Conservation (phyloP, 2,329 filamentous ascomycete species). For the Pestalotiopsis sp. region DNA sequence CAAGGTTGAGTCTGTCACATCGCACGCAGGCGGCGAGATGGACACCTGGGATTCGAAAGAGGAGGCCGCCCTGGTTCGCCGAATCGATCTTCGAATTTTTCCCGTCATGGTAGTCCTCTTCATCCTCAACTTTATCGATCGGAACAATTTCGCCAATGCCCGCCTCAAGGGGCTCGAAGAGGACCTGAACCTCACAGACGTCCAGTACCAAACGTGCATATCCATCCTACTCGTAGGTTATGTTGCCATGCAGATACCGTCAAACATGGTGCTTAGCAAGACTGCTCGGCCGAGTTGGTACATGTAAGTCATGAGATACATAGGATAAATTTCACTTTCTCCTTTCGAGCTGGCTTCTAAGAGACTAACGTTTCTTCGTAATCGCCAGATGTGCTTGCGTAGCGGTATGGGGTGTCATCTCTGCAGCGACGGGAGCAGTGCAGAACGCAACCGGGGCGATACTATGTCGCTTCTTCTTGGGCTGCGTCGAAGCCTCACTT, state of each 20-base stretch:
- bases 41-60: constrained; percentile 4
- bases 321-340: not conserved
- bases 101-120: constrained; percentile 35
- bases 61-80: not conserved
- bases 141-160: constrained; percentile 50
- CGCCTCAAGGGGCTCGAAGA: constrained; percentile 40
- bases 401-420: constrained; percentile 45
- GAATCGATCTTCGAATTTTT: constrained; percentile 4
- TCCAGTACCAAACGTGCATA: constrained; percentile 31
- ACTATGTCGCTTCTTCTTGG: constrained; percentile 32
- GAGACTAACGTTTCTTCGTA: not conserved
- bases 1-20: not conserved
- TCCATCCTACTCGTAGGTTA: constrained; percentile 33
- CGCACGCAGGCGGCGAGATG: not conserved
- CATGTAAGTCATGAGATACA: not conserved
- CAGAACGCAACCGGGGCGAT: constrained; percentile 42
- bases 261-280: constrained; percentile 43
- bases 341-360: not conserved
- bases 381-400: not conserved
- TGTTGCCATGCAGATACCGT: constrained; percentile 39
- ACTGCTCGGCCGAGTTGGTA: constrained; percentile 42
- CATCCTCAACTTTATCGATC: constrained; percentile 31
- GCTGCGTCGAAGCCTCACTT: constrained; percentile 16
- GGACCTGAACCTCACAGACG: constrained; percentile 40
- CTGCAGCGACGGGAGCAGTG: constrained; percentile 41